Base-by-base conservation (phyloP, 31 red algal genomes). In the Odonthalia washingtoniensis region DNA sequence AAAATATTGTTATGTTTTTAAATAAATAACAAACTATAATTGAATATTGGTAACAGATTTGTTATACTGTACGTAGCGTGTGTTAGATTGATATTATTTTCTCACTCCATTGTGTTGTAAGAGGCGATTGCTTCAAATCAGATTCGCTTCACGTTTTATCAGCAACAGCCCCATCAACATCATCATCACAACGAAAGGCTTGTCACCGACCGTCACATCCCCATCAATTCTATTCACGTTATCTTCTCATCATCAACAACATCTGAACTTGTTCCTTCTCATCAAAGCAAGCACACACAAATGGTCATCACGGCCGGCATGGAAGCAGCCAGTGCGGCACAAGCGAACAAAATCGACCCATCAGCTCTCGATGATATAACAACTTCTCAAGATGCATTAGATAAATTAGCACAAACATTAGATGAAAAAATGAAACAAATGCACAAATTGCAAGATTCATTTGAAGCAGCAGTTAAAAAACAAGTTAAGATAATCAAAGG, bases 391-490 rank as follows among this genome's bases (percentile, higher is more conserved):
- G 88, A 82, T 34, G 37, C 61, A 18, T 45, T 95, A 1, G 87
- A 84, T 60, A 60, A 60, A 33, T 43, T 92, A 27, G 75, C 65
- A 5, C 46, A 63, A 32, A 42, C 60, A 4, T 86, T 95, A 37
- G 64, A 75, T n/a, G 60, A 65, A 6, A 72, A 65, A 27, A 85
- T 95, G 72, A 77, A 62, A 2, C 66, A 89, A 40, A 57, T 91
- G 34, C 89, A 95, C 46, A 70, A 26, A 40, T 83, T 95, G 70
- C 94, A 95, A 66, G 88, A 86, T 57, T 74, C 42, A 30, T 95
- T 95, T 88, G 94, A 95, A 75, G 76, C 70, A 35, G 85, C 85
- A n/a, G 85, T 92, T 24, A 80, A 65, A 35, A 80, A 83, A 68
- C 94, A 95, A 61, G 62, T 68, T 18, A 93, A 93, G 74, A 87